Conservation (phyloP, 768 basidiomycete species). For the Boletales sp. region DNA sequence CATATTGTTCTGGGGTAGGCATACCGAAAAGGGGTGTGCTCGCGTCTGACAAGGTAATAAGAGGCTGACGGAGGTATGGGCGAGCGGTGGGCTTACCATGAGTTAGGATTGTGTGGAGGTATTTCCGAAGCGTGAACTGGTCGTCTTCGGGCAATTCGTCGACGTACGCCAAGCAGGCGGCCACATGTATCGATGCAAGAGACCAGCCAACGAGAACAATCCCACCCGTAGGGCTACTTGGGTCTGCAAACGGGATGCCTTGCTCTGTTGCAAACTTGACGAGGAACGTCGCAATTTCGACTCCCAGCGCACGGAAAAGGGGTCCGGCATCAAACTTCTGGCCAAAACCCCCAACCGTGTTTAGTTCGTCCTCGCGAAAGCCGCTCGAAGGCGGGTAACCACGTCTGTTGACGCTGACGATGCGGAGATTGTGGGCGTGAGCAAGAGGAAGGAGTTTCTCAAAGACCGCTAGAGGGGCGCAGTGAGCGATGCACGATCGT, state of each 20-base stretch:
- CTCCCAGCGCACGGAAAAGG: conserved; percentile 14
- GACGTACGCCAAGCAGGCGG: conserved; percentile 11
- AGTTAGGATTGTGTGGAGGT: conserved; percentile 17
- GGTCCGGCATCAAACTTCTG: conserved; percentile 14
- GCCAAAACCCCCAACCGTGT: conserved; percentile 2
- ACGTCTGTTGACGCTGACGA: conserved; percentile 24
- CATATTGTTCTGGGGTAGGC: neutral
- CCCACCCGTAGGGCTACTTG: neutral
- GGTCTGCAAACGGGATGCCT: conserved; percentile 13
- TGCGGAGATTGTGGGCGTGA: conserved; percentile 15
- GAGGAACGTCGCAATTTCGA: conserved; percentile 18
- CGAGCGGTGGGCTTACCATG: conserved; percentile 10
- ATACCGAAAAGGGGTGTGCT: conserved; percentile 5
- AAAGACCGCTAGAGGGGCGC: neutral
- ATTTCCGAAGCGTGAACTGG: conserved; percentile 7
- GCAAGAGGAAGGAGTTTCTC: conserved; percentile 24
- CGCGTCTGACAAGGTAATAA: conserved; percentile 2
- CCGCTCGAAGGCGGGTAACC: conserved; percentile 26
- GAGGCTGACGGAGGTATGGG: neutral
- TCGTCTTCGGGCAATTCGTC: conserved; percentile 8
- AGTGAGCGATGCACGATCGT: neutral
- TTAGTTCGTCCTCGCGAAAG: conserved; percentile 13
- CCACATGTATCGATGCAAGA: conserved; percentile 10
- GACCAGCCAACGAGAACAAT: conserved; percentile 21
- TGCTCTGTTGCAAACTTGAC: conserved; percentile 11